These are phyloP conservation scores for Aristolochia contorta DNA, from an alignment of 164 flowering plant species.

Conservation along the genomic window DNA sequence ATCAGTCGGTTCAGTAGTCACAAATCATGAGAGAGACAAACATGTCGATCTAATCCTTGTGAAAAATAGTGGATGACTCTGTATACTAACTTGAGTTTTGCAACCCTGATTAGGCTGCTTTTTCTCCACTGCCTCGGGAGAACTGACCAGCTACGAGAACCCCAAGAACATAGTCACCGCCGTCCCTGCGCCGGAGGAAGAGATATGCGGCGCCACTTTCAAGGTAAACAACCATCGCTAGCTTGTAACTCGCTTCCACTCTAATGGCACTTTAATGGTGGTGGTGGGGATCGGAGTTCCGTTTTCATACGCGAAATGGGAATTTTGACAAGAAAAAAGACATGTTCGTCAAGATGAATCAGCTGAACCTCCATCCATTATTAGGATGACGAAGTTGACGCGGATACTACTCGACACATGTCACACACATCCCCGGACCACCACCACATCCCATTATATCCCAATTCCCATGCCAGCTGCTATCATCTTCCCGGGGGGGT, in stretches of 20 bases:
- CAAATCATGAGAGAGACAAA: no score
- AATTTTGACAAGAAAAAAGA: not conserved
- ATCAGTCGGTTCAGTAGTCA: not conserved
- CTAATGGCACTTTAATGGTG: not conserved
- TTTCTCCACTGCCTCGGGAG: slow-evolving; percentile 38
- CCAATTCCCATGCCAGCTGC: not conserved
- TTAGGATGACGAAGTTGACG: no score
- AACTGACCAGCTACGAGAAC: slow-evolving; percentile 67
- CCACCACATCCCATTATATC: no score
- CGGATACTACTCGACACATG: no score
- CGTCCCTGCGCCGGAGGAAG: slow-evolving; percentile 69
- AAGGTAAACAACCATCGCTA: slow-evolving; percentile 22
- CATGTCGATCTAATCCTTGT: no score
- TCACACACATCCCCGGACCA: no score
- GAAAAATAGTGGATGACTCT: no score
- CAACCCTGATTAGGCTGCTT: slow-evolving; percentile 44
- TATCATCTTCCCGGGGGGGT: not conserved
- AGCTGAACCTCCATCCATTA: no score
- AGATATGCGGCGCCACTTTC: slow-evolving; percentile 68
- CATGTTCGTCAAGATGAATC: not conserved
- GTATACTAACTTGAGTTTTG: no score
- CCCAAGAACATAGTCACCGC: slow-evolving; percentile 70
- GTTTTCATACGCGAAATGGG: no score
- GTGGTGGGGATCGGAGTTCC: not conserved
- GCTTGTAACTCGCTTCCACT: not conserved